Evolutionary conservation across 106 monocot genomes (phyloP).

Genomic region (Triglochin maritima): DNA sequence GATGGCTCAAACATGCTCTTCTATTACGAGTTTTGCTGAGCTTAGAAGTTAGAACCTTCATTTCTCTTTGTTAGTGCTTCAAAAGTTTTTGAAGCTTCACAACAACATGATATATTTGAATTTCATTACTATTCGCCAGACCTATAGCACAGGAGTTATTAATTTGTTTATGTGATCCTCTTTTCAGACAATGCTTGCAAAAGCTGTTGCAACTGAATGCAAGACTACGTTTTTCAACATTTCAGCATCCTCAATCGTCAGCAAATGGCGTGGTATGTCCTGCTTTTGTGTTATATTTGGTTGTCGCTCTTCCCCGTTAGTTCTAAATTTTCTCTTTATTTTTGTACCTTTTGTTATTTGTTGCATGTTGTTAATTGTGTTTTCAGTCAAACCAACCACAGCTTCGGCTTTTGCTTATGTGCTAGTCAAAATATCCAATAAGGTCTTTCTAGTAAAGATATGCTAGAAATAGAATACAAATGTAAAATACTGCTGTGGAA

Average conservation of each 20-base stretch:
- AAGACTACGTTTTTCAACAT: constrained; percentile 98
- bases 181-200: constrained; percentile 94
- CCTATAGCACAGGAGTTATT: neutral
- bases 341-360: neutral
- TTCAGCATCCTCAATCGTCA: constrained; percentile 97
- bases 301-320: neutral
- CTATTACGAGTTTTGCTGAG: too few species aligned
- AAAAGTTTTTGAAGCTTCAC: too few species aligned
- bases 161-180: neutral
- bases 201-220: constrained; percentile 99
- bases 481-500: too few species aligned
- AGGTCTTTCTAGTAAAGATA: too few species aligned
- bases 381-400: neutral
- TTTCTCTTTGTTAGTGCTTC: too few species aligned
- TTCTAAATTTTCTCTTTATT: neutral
- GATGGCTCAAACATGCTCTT: too few species aligned
- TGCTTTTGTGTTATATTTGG: too few species aligned
- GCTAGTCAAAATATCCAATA: neutral
- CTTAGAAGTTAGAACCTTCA: too few species aligned
- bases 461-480: too few species aligned
- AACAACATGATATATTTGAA: too few species aligned
- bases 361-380: too few species aligned
- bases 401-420: neutral
- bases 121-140: too few species aligned
- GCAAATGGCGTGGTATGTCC: constrained; percentile 96